Percentiles rank a stretch among this genome's conserved stretches.
Evolutionary conservation across 331 rosid genomes (phyloP).

Genomic region (Pyrus hybrid): DNA sequence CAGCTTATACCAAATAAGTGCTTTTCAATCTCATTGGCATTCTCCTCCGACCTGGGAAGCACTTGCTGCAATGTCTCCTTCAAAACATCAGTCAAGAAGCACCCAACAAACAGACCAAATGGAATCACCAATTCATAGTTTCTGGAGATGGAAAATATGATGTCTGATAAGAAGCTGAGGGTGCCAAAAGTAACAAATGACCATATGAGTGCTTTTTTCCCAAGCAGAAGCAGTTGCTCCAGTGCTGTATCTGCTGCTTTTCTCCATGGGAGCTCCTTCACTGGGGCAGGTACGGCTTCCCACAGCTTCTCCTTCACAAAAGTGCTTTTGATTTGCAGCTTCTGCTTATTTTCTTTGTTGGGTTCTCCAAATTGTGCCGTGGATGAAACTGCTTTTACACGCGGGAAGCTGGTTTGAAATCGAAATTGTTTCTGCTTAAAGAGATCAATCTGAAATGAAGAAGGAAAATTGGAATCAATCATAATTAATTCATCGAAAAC

Average conservation of each 20-base stretch:
- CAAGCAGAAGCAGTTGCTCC: constrained; percentile 20
- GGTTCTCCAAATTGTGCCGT: constrained; percentile 23
- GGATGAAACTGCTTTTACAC: constrained; percentile 15
- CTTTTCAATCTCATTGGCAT: constrained; percentile 4
- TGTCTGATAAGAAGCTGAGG: constrained; percentile 26
- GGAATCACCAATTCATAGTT: constrained; percentile 37
- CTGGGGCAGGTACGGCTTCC: constrained; percentile 28
- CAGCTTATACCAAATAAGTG: constrained; percentile 21
- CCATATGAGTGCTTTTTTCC: constrained; percentile 29
- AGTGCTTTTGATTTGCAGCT: constrained; percentile 6
- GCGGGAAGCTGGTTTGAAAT: neutral
- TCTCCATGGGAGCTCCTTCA: constrained; percentile 32
- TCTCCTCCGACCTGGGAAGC: constrained; percentile 22
- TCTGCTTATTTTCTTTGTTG: neutral
- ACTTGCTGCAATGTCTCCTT: constrained; percentile 24
- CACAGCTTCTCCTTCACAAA: constrained; percentile 23
- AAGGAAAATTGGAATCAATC: neutral
- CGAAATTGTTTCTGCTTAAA: constrained; percentile 3
- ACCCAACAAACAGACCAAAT: constrained; percentile 39
- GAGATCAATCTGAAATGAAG: constrained; percentile 19
- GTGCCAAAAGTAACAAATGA: constrained; percentile 2
- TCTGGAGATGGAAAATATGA: constrained; percentile 23
- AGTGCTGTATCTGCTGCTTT: constrained; percentile 22
- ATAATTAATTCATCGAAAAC: neutral
- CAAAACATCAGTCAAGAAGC: constrained; percentile 25